Conservation (phyloP, 495 filamentous ascomycete species). For the Physcia stellaris region DNA sequence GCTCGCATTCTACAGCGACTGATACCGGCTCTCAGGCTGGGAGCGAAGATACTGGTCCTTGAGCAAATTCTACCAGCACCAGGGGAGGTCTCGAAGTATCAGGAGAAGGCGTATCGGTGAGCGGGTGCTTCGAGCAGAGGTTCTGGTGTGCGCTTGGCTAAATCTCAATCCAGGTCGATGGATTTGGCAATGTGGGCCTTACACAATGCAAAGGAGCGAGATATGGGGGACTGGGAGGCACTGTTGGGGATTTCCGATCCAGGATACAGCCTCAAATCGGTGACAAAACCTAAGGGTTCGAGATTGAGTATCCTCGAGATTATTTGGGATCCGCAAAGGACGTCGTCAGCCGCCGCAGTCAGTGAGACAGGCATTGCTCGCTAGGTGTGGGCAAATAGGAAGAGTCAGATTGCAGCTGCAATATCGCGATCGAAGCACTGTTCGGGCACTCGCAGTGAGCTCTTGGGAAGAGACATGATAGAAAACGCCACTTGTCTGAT, state of each 20-base stretch:
- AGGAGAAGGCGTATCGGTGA: conserved; percentile 30
- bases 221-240: conserved; percentile 29
- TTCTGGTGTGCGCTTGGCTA: neutral
- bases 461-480: too few species aligned
- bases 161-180: conserved; percentile 27
- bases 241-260: conserved; percentile 30
- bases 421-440: too few species aligned
- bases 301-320: conserved; percentile 1
- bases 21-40: conserved; percentile 23
- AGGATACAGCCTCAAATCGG: conserved; percentile 14
- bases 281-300: neutral
- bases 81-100: conserved; percentile 28
- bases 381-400: too few species aligned
- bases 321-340: too few species aligned
- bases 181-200: conserved; percentile 41
- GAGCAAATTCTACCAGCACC: conserved; percentile 35
- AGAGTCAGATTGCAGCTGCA: too few species aligned
- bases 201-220: conserved; percentile 41
- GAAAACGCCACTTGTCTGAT: too few species aligned
- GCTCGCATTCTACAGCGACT: conserved; percentile 24
- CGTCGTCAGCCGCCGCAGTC: too few species aligned
- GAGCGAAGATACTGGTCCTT: conserved; percentile 30
- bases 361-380: too few species aligned
- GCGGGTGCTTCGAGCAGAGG: neutral
- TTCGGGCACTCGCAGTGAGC: too few species aligned